Conservation (phyloP, 2,329 filamentous ascomycete genomes). For the Alternaria gansuensis region DNA sequence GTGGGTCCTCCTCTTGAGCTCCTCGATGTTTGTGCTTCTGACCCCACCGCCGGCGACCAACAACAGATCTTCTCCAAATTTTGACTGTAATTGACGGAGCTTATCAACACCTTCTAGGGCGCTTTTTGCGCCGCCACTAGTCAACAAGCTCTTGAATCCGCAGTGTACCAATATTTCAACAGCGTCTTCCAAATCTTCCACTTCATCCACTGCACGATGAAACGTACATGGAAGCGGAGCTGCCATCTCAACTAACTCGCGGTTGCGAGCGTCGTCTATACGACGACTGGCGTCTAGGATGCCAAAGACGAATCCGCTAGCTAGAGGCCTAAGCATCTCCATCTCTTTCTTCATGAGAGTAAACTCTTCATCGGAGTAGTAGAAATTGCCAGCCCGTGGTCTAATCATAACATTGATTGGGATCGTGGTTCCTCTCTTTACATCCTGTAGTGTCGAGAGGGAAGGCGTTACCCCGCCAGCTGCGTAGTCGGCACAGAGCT, state of each 20-base stretch:
- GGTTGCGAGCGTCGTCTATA: slow-evolving; percentile 56
- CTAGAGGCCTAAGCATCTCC: slow-evolving; percentile 46
- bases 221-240: slow-evolving; percentile 61
- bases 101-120: slow-evolving; percentile 49
- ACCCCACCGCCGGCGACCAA: slow-evolving; percentile 64
- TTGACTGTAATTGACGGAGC: slow-evolving; percentile 46
- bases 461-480: slow-evolving; percentile 57
- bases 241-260: slow-evolving; percentile 55
- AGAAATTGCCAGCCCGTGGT: slow-evolving; percentile 59
- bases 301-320: slow-evolving; percentile 64
- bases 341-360: slow-evolving; percentile 57
- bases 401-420: slow-evolving; percentile 65
- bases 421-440: slow-evolving; percentile 41
- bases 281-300: slow-evolving; percentile 48
- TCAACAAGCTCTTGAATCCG: slow-evolving; percentile 60
- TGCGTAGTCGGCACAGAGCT: slow-evolving; percentile 57
- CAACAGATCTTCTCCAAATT: slow-evolving; percentile 46
- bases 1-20: slow-evolving; percentile 42
- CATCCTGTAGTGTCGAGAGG: slow-evolving; percentile 34
- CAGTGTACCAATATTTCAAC: slow-evolving; percentile 53
- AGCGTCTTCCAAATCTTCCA: slow-evolving; percentile 42
- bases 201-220: slow-evolving; percentile 63
- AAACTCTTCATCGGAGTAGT: slow-evolving; percentile 56
- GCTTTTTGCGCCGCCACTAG: slow-evolving; percentile 55
- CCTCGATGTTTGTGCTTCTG: slow-evolving; percentile 55